Evolutionary conservation across 1,284 basidiomycete genomes (phyloP), one percentile per base, ranked within the genome.

Genomic region (Apiotrichum mycotoxinovorans): DNA sequence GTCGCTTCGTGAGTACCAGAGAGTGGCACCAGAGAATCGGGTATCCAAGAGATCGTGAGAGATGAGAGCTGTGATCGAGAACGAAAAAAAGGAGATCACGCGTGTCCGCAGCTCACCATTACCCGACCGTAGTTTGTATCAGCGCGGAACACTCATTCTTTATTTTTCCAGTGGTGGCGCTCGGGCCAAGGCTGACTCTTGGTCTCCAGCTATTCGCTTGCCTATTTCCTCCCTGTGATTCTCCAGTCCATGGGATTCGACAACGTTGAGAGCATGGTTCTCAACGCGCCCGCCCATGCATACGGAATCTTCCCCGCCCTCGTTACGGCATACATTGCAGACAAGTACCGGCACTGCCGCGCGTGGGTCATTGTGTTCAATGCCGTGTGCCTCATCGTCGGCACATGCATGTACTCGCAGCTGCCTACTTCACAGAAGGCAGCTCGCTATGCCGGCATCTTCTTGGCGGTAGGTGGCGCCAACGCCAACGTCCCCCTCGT

Each of bases 221-320:
- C 66, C 18, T 75, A 72, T 70, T 79, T 79, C 73, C 65, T 78
- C 4, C 77, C 78, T 20, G 64, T 72, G 41, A 79, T 80, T 46
- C 71, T 80, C 57, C 59, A 4, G 71, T 27, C 71, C 17, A 68
- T 76, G 38, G 78, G 78, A 18, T 79, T 75, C 54, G 30, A 52
- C 30, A 60, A 54, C 48, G 57, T 67, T 30, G 61, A 67, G 22
- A 69, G 72, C 17, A 69, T 73, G 42, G 51, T 72, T 37, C 68
- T 79, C 27, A 71, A 72, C 17, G 73, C 76, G 10, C 78, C 79
- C 17, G 77, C 78, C 20, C 78, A 75, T 63, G 65, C 73, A 23
- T 61, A 64, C 25, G 70, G 71, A 33, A 67, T 73, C 57, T 59
- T 78, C 40, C 72, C 70, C 53, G 72, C 71, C 43, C 71, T 77